phyloP scores from a whole-genome alignment of 257 asterid species.

The Forsythia suspensa region DNA sequence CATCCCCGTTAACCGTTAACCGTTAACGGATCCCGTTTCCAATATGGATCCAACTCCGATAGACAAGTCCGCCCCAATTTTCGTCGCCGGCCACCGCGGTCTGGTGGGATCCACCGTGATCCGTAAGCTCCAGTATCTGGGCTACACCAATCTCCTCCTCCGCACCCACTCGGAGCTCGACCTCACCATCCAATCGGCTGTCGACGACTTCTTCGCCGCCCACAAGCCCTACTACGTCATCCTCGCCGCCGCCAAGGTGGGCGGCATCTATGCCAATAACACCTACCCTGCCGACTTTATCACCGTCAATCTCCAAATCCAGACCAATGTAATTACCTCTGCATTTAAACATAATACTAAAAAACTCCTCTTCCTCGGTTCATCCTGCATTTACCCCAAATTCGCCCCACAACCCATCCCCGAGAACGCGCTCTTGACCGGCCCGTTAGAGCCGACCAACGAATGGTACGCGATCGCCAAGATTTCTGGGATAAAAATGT shows the following conservation, averaged over 20 bases:
- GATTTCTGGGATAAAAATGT: conserved; percentile 86
- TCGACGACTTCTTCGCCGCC: conserved; percentile 71
- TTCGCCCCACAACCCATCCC: conserved; percentile 96
- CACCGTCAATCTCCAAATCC: conserved; percentile 90
- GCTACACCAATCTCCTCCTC: conserved; percentile 75
- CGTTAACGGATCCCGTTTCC: background rate
- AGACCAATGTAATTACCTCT: conserved; percentile 82
- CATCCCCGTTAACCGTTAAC: background rate
- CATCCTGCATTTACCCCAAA: conserved; percentile 96
- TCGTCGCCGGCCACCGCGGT: conserved; percentile 96
- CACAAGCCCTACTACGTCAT: conserved; percentile 67
- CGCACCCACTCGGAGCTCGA: conserved; percentile 86
- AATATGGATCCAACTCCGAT: conserved; percentile 33
- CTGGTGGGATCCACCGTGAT: conserved; percentile 87
- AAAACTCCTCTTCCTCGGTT: conserved; percentile 80
- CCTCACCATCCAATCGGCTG: conserved; percentile 79
- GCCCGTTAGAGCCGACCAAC: conserved; percentile 83
- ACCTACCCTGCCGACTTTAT: conserved; percentile 95
- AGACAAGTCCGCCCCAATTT: conserved; percentile 62
- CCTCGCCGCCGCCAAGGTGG: conserved; percentile 95
- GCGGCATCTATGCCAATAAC: conserved; percentile 90
- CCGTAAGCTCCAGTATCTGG: conserved; percentile 53
- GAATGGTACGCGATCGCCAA: conserved; percentile 94
- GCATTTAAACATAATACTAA: conserved; percentile 49
- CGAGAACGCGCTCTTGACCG: conserved; percentile 74